These are phyloP conservation scores for Claviceps lovelessii DNA, from an alignment of 2,329 filamentous ascomycete genomes.

Conservation along the genomic window DNA sequence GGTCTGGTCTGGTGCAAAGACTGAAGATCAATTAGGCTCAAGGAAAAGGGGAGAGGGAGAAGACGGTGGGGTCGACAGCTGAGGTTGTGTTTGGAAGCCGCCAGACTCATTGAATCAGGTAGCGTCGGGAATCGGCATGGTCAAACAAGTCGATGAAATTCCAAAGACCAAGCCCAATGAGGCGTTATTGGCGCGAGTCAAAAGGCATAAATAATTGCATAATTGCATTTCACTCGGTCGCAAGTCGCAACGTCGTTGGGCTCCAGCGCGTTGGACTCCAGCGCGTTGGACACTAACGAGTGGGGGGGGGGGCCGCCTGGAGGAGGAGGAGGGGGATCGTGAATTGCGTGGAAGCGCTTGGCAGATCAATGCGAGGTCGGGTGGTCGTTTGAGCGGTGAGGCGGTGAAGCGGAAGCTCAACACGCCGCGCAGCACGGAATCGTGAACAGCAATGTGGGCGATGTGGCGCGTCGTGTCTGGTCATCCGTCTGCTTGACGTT, in stretches of 20 bases:
- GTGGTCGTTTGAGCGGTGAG: background rate
- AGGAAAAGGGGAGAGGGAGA: background rate
- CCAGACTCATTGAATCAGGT: background rate
- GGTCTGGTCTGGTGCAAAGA: background rate
- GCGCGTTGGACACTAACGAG: background rate
- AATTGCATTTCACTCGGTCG: background rate
- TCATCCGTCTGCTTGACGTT: no score
- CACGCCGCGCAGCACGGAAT: background rate
- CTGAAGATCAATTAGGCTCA: background rate
- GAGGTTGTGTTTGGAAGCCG: background rate
- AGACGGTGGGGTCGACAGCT: background rate
- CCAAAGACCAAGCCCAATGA: background rate
- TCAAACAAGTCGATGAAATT: background rate
- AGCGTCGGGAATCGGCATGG: background rate
- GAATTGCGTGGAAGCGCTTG: background rate
- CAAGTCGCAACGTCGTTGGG: constrained; percentile 2
- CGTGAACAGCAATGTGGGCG: no score
- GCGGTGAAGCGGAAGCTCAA: background rate
- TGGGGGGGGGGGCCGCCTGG: background rate
- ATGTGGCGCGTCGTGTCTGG: no score
- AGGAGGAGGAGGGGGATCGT: no score
- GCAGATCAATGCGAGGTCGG: background rate
- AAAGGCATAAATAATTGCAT: background rate
- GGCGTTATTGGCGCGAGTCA: background rate
- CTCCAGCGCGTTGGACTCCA: background rate